A percentile compares a stretch with the other conserved stretches of the same genome.
Evolutionary conservation across 352 stramenopile species (phyloP).

Genomic region (Pythium insidiosum): DNA sequence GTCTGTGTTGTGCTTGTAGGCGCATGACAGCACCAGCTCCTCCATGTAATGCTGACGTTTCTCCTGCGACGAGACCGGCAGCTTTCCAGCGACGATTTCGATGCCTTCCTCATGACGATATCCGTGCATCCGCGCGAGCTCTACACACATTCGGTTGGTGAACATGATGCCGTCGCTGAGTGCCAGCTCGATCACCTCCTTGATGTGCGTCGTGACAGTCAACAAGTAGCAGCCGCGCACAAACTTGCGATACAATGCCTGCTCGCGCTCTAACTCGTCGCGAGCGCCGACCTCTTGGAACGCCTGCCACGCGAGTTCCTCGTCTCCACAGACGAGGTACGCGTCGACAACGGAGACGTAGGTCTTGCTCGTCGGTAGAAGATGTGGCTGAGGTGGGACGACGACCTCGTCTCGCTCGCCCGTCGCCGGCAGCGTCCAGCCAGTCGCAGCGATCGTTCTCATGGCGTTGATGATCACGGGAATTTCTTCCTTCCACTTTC

Average conservation of each 20-base stretch:
- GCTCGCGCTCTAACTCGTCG: constrained; percentile 28
- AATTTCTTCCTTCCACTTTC: constrained; percentile 76
- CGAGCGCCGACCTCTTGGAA: constrained; percentile 37
- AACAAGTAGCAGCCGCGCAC: constrained; percentile 56
- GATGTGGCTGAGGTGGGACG: constrained; percentile 32
- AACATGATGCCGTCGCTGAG: constrained; percentile 42
- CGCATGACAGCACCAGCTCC: constrained; percentile 62
- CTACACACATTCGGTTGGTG: constrained; percentile 51
- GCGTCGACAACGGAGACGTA: constrained; percentile 67
- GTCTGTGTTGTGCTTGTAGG: constrained; percentile 48
- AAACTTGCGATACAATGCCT: constrained; percentile 64
- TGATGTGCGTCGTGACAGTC: constrained; percentile 51
- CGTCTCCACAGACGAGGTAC: constrained; percentile 61
- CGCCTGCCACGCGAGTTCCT: constrained; percentile 44
- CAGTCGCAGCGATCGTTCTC: constrained; percentile 29
- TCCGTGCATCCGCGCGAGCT: constrained; percentile 61
- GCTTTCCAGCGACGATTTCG: constrained; percentile 30
- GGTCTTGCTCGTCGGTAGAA: constrained; percentile 52
- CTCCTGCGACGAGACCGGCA: constrained; percentile 18
- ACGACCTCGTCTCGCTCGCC: not conserved
- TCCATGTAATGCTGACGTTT: constrained; percentile 46
- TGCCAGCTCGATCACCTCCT: constrained; percentile 36
- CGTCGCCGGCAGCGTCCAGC: constrained; percentile 17
- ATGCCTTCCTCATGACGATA: constrained; percentile 42
- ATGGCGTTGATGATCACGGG: constrained; percentile 51